These are phyloP conservation scores for Cyberlindnera euphorbiiphila DNA, from an alignment of 805 yeast genomes.

Conservation along the genomic window DNA sequence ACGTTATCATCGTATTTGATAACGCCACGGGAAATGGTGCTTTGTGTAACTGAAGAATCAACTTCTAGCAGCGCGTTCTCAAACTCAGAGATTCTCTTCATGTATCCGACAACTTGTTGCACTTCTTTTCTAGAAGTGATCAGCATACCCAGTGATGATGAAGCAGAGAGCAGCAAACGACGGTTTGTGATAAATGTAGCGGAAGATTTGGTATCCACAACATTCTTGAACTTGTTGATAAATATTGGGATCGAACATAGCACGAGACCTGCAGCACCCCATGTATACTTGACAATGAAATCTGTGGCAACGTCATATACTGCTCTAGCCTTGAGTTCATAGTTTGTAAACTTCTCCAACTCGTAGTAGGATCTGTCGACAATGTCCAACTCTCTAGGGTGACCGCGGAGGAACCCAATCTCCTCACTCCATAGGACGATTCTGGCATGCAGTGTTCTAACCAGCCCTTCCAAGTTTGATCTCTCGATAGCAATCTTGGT, in stretches of 20 bases:
- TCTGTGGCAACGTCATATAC: slow-evolving; percentile 82
- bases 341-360: slow-evolving; percentile 69
- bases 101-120: slow-evolving; percentile 80
- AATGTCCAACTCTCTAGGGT: slow-evolving; percentile 68
- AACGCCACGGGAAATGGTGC: slow-evolving; percentile 22
- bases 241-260: slow-evolving; percentile 89
- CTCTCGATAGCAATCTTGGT: slow-evolving; percentile 73
- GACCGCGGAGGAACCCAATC: slow-evolving; percentile 81
- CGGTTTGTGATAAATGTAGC: slow-evolving; percentile 89
- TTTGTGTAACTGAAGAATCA: slow-evolving; percentile 28
- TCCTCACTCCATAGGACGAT: slow-evolving; percentile 79
- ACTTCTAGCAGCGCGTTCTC: slow-evolving; percentile 57
- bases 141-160: slow-evolving; percentile 83
- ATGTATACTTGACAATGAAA: slow-evolving; percentile 83
- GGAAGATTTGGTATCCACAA: slow-evolving; percentile 47
- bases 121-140: slow-evolving; percentile 81
- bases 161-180: slow-evolving; percentile 75
- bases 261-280: slow-evolving; percentile 94
- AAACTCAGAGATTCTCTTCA: slow-evolving; percentile 68
- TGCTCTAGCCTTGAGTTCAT: slow-evolving; percentile 72
- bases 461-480: slow-evolving; percentile 80
- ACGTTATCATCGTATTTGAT: slow-evolving; percentile 50
- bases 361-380: slow-evolving; percentile 80
- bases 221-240: slow-evolving; percentile 42
- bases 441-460: slow-evolving; percentile 78